These are phyloP conservation scores for Coemansia sp. DNA, from an alignment of 192 early-diverging fungal species.

Conservation along the genomic window DNA sequence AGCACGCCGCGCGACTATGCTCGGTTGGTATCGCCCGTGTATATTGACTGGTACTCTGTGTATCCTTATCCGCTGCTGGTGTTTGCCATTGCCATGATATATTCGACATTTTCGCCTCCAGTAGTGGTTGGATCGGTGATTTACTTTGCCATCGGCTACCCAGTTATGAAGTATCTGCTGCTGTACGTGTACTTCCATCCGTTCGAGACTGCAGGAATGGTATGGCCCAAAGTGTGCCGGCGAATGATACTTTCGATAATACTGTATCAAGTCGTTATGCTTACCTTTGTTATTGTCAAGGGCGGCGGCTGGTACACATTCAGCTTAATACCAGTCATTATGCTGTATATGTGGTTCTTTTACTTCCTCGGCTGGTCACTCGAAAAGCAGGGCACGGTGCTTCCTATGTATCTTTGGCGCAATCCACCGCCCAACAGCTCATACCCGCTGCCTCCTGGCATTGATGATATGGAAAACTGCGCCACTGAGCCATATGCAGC, in stretches of 20 bases:
- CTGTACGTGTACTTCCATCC: conserved; percentile 77
- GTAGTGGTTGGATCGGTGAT: conserved; percentile 68
- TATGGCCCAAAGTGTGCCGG: conserved; percentile 71
- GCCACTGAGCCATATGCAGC: neutral
- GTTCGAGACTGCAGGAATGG: conserved; percentile 67
- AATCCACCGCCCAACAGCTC: conserved; percentile 47
- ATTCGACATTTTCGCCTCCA: conserved; percentile 72
- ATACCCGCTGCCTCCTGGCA: conserved; percentile 35
- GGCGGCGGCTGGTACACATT: conserved; percentile 51
- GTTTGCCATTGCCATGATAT: conserved; percentile 70
- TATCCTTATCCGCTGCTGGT: conserved; percentile 71
- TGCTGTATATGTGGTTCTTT: conserved; percentile 43
- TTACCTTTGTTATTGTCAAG: conserved; percentile 56
- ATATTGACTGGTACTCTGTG: conserved; percentile 66
- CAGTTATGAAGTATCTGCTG: conserved; percentile 73
- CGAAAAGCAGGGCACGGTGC: conserved; percentile 36
- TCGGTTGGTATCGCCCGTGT: conserved; percentile 67
- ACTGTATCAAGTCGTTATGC: conserved; percentile 64
- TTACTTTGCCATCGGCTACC: conserved; percentile 64
- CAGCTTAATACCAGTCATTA: conserved; percentile 36
- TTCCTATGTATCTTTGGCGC: conserved; percentile 45
- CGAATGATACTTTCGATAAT: conserved; percentile 64
- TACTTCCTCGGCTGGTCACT: conserved; percentile 41
- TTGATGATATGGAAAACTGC: neutral
- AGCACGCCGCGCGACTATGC: conserved; percentile 79